Base-by-base conservation (phyloP, 2,329 filamentous ascomycete species). In the Alternaria arborescens region DNA sequence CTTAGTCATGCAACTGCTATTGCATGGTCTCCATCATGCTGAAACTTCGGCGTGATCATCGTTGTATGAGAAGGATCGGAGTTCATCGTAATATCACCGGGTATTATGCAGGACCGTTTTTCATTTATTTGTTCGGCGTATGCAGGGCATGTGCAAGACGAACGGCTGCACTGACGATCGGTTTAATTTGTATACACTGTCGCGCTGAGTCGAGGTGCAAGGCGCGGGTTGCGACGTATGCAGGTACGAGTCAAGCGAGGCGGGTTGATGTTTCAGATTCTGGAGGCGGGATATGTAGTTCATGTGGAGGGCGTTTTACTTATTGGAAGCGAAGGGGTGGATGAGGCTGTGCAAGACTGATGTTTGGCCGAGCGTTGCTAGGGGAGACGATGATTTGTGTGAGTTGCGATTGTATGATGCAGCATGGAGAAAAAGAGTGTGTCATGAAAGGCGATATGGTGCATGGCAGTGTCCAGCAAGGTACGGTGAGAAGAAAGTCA, bases 211-310 rank as follows among this genome's bases (percentile, higher is more conserved):
- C 46, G 22, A 50, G 32, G 1, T 16, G 16, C 14, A 26, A 3
- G 36, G 28, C 36, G 24, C 28, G 42, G 40, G 11, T 16, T 24
- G 20, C 40, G 40, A 24, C 20, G 11, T 24, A 36, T 47, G 52
- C 53, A 47, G 43, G 42, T 48, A 42, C 44, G 53, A 48, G 53
- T 44, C 53, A 36, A 55, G 53, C 32, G 28, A 55, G 51, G 36
- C 28, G 14, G 36, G 42, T 28, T 44, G 16, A 16, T 41, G 53
- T 55, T 55, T 55, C 42, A 48, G 53, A 48, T 26, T 47, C 16
- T 20, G 8, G 20, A 38, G 22, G 36, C 26, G 47, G 47, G 47
- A 52, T 43, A 1, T 28, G 18, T 26, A 22, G 47, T 22, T 42
- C 11, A 24, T 42, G 40, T 42, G 18, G 40, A 42, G 40, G 40